Evolutionary conservation across 192 early-diverging fungal genomes (phyloP).

Genomic region (Umbelopsis sp.): DNA sequence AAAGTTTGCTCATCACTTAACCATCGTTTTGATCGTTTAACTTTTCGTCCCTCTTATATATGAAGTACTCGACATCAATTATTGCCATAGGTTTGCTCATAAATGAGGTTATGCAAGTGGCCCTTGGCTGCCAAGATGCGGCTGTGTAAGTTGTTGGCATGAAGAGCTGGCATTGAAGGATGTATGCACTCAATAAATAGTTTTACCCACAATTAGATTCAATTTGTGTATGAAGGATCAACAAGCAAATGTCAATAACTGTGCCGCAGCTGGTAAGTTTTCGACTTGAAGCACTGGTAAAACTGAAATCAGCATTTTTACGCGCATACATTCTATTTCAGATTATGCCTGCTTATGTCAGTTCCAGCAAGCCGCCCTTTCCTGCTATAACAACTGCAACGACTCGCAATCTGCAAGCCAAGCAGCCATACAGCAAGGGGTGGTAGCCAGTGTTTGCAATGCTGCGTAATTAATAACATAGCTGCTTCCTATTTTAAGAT

Average conservation of each 20-base stretch:
- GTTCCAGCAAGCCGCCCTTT: not conserved
- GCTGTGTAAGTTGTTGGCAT: constrained; percentile 23
- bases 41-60: not conserved
- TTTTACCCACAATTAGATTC: not conserved
- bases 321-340: constrained; percentile 9
- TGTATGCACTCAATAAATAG: not conserved
- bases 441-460: not conserved
- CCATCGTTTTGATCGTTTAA: not conserved
- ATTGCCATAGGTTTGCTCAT: not conserved
- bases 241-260: constrained; percentile 35
- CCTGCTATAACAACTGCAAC: constrained; percentile 8
- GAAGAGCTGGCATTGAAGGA: not conserved
- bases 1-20: not conserved
- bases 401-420: constrained; percentile 7
- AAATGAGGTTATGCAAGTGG: not conserved
- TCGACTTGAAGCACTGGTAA: too few relatives aligned
- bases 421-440: constrained; percentile 13
- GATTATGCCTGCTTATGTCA: constrained; percentile 39
- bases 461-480: not conserved
- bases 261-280: constrained; percentile 21
- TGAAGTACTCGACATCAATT: not conserved
- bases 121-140: constrained; percentile 21
- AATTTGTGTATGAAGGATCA: constrained; percentile 27
- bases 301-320: not conserved
- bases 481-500: too few relatives aligned